phyloP scores from a whole-genome alignment of 2,329 filamentous ascomycete genomes.

The Elsinoe fawcettii region DNA sequence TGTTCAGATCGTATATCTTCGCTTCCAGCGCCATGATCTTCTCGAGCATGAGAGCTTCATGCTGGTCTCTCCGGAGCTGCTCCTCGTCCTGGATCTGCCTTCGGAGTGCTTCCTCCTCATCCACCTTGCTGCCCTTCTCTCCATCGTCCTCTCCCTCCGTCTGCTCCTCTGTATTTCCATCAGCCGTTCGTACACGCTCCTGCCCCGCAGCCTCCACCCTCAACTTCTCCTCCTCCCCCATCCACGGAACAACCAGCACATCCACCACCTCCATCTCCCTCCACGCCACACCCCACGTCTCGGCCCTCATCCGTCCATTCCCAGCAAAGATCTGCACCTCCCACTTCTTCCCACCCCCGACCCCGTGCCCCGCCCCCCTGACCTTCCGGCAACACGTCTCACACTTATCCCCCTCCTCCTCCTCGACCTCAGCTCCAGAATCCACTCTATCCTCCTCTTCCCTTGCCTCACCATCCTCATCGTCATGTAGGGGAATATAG shows the following conservation, averaged over 20 bases:
- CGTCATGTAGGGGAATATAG: conserved; percentile 54
- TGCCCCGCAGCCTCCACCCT: conserved; percentile 7
- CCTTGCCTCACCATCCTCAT: conserved; percentile 22
- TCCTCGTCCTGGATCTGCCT: background rate
- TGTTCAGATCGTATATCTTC: background rate
- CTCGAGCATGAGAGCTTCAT: background rate
- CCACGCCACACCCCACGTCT: conserved; percentile 91
- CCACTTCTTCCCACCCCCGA: conserved; percentile 51
- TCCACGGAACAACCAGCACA: conserved; percentile 73
- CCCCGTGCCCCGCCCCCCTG: conserved; percentile 30
- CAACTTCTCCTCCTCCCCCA: conserved; percentile 21
- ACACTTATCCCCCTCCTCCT: conserved; percentile 22
- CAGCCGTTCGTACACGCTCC: background rate
- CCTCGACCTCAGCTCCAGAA: conserved; percentile 26
- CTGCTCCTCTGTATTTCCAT: background rate
- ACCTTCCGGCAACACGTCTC: conserved; percentile 32
- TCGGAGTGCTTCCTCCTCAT: background rate
- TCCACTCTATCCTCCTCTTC: conserved; percentile 26
- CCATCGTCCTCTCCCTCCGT: background rate
- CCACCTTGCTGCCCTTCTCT: conserved; percentile 6
- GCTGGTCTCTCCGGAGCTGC: background rate
- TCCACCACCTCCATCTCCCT: conserved; percentile 98
- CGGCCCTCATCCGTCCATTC: conserved; percentile 85
- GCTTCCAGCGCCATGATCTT: background rate
- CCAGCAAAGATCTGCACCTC: conserved; percentile 85